Evolutionary conservation across 495 filamentous ascomycete species (phyloP), one percentile per base, ranked within the genome.

Genomic region (Ramalina intermedia): DNA sequence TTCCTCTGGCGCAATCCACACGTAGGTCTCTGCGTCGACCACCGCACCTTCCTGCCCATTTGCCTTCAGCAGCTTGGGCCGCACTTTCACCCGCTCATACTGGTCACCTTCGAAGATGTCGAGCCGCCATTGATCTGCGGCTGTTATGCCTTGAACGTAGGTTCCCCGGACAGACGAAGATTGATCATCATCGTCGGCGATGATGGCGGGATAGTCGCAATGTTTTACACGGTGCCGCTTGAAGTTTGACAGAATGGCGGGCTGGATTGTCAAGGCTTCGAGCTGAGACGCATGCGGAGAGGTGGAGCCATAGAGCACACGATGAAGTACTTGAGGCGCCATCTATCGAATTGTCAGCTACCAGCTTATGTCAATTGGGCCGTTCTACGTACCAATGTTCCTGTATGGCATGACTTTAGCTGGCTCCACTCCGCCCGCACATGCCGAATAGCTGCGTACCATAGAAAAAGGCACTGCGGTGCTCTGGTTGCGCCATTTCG

Each of bases 131-230:
- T 95, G 64, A 57, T 96, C 86, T 1, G 72, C 78, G 12, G 79
- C 73, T 2, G 84, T 91, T 23, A 98, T 66, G 2, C 90, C 90
- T 0, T 76, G 79, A 2, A 88, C 86, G 38, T 78, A 77, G 23
- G 78, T 83, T 8, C 91, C 91, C n/a, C 81, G 73, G 11, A 96
- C 89, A n/a, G 67, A 63, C 3, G 63, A 49, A 1, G 43, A 43
- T 4, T 50, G 48, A 18, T 37, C 14, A 18, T 37, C 14, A 5
- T 44, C 21, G 16, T 49, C 68, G 0, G 74, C 63, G 1, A 80
- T 65, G 29, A 98, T 84, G n/a, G 81, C 90, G 0, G 91, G 91
- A 59, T 94, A 98, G 64, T 93, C 87, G 41, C 74, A 81, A 26
- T 62, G 37, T 1, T 56, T 64, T 23, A 87, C 84, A 24, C 76